These are phyloP conservation scores for Eragrostis tef DNA, from an alignment of 202 grass and related monocot species.

Conservation along the genomic window DNA sequence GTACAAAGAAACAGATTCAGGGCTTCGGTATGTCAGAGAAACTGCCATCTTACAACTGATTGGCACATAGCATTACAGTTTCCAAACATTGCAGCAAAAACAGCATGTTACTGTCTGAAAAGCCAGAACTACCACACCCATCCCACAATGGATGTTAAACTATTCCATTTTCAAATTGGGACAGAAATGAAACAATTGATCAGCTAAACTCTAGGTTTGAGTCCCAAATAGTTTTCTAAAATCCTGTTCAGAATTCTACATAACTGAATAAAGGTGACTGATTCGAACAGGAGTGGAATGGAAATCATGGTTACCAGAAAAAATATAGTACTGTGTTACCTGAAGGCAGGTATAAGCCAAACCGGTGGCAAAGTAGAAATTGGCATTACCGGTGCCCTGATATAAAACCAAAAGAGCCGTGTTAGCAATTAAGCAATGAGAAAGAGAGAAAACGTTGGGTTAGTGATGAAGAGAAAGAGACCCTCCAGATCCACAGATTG, in stretches of 20 bases:
- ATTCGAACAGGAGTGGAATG: neutral
- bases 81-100: neutral
- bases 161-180: neutral
- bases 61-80: neutral
- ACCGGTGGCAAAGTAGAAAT: slow-evolving; percentile 94
- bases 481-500: slow-evolving; percentile 99
- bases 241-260: neutral
- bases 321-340: slow-evolving; percentile 56
- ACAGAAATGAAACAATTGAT: neutral
- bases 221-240: neutral
- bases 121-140: neutral
- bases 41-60: neutral
- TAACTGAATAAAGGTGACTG: too few relatives aligned
- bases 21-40: neutral
- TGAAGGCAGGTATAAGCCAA: slow-evolving; percentile 96
- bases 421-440: neutral
- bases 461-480: slow-evolving; percentile 32
- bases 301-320: neutral
- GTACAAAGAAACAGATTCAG: neutral
- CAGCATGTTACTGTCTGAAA: neutral
- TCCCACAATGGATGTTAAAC: neutral
- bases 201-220: neutral
- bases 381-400: slow-evolving; percentile 98
- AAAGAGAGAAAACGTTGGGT: neutral
- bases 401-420: slow-evolving; percentile 23